Base-by-base conservation (phyloP, 345 rosid species). In the Brassica rapa region DNA sequence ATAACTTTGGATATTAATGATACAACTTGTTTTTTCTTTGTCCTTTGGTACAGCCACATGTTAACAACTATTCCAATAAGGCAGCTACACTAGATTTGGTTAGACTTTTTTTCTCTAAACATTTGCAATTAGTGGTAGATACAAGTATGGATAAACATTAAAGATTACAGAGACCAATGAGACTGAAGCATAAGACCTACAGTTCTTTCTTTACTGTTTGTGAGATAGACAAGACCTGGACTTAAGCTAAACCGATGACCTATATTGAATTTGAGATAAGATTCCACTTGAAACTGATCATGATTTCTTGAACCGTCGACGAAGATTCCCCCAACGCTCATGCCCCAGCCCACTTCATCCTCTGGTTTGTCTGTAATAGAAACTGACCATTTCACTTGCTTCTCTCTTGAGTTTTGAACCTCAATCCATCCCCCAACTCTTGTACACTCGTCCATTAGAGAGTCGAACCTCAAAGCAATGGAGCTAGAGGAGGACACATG, bases 301-400 rank as follows among this genome's bases (percentile, higher is more conserved):
- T 80, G 68, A 8, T 81, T 81, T 74, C n/a, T n/a, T n/a, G n/a
- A n/a, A n/a, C n/a, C n/a, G n/a, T n/a, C n/a, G n/a, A n/a, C n/a
- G n/a, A n/a, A n/a, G n/a, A 56, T 74, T 25, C 80, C 80, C 61
- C 93, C 83, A 25, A 86, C 68, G 78, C 85, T 85, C 74, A 87
- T 53, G 29, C 97, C 98, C 97, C 95, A 94, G n/a, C 95, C 92
- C 14, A 81, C 57, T 73, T 86, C 98, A 67, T 89, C 89, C 61
- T 89, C 89, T 33, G 86, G 82, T 25, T 81, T 85, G 68, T 94
- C 90, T 61, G 88, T 86, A 51, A 87, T 56, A 64, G 74, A 87
- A 19, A 88, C 74, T 6, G 87, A 90, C 97, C 97, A 94, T 41
- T 85, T 84, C 3, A 91, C 10, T 11, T 74, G 82, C 74, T 78